phyloP scores from a whole-genome alignment of 306 rosid genomes.

The Castanea sativa region DNA sequence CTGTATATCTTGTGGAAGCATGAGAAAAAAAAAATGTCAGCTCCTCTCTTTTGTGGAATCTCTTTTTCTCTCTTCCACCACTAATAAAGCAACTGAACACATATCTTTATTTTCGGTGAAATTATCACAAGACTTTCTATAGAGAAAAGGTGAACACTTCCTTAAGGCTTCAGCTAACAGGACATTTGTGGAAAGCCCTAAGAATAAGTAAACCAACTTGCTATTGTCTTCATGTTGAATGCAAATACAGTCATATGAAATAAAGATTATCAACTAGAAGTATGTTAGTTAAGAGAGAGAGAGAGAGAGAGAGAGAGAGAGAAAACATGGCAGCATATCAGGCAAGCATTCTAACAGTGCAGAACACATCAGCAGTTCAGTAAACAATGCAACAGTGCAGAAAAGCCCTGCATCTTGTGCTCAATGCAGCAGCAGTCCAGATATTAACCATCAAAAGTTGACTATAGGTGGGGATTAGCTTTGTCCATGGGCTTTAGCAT shows the following conservation, averaged over 20 bases:
- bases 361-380: too few relatives aligned
- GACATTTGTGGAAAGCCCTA: neutral
- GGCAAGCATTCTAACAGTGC: too few relatives aligned
- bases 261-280: neutral
- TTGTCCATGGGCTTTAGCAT: too few relatives aligned
- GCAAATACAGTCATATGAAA: neutral
- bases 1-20: conserved; percentile 55
- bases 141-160: neutral
- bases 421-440: too few relatives aligned
- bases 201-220: neutral
- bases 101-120: neutral
- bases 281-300: neutral
- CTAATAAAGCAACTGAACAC: neutral
- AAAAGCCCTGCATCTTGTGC: too few relatives aligned
- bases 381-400: too few relatives aligned
- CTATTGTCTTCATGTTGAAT: neutral
- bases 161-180: neutral
- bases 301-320: neutral
- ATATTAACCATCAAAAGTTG: too few relatives aligned
- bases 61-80: neutral
- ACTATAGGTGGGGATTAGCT: too few relatives aligned
- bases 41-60: neutral
- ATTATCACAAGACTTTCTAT: neutral
- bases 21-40: neutral
- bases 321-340: too few relatives aligned